Conservation (phyloP, 2,329 filamentous ascomycete genomes). For the Ceratocystis variospora region DNA sequence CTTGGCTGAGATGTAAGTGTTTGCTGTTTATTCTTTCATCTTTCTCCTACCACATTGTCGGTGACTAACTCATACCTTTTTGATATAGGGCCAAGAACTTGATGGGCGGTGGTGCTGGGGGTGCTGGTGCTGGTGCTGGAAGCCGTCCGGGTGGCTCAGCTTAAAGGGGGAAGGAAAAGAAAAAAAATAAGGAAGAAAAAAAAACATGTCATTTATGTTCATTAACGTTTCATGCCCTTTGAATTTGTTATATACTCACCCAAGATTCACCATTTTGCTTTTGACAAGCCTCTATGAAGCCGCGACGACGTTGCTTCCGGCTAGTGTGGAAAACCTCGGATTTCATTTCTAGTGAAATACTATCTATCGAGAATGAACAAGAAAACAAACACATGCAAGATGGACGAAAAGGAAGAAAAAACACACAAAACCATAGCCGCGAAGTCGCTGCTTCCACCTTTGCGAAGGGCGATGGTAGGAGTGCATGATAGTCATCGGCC, state of each 20-base stretch:
- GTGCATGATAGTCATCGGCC: no score
- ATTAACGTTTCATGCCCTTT: background rate
- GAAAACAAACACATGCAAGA: background rate
- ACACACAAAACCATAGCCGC: no score
- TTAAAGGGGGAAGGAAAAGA: background rate
- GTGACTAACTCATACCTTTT: conserved; percentile 5
- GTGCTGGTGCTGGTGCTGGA: conserved; percentile 24
- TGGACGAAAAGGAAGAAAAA: background rate
- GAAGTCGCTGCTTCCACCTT: no score
- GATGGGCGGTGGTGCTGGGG: conserved; percentile 31
- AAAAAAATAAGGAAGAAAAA: background rate
- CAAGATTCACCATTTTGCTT: background rate
- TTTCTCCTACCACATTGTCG: conserved; percentile 3
- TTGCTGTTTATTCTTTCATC: background rate
- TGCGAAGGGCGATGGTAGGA: no score
- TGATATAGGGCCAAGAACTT: conserved; percentile 32
- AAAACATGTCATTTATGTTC: background rate
- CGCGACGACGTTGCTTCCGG: background rate
- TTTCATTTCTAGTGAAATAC: conserved; percentile 1
- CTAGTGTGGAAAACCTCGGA: background rate
- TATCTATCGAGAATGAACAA: background rate
- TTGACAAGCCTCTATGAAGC: background rate
- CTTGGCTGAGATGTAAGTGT: conserved; percentile 80
- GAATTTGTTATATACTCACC: background rate
- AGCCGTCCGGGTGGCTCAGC: conserved; percentile 21